Evolutionary conservation across 2,329 filamentous ascomycete species (phyloP), one percentile per base, ranked within the genome.

Genomic region (Fusarium ambrosium): DNA sequence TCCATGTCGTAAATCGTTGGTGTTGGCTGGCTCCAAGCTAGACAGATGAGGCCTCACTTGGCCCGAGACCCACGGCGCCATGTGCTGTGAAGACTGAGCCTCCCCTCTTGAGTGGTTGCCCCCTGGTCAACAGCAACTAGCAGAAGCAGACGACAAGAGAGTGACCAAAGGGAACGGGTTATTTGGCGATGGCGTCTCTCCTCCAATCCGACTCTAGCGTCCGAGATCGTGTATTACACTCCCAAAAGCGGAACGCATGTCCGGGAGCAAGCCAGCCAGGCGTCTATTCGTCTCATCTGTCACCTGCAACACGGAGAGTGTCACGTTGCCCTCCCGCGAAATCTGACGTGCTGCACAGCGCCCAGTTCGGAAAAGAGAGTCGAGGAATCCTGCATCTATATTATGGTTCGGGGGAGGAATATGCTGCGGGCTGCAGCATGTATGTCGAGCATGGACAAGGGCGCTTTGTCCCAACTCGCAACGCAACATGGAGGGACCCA

Each of bases 361-460:
- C 66, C 39, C 62, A 27, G 22, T 68, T 60, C 41, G 61, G 66
- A 65, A 59, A 56, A 62, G 45, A 48, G 32, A 53, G 41, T 61
- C 32, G 36, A 62, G 56, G 29, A 43, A 66, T 37, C 43, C 58
- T 62, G 43, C 37, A 55, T 62, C 45, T 51, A 39, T 51, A 62
- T 66, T 39, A 51, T 62, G 45, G 45, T 64, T 64, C 62, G 62
- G 61, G 61, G 61, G 24, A 32, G 24, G 16, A 53, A 53, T 41
- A 43, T 29, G 34, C 8, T 27, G 13, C 39, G 56, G 16, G 36
- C 51, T 64, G 60, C 59, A 68, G 45, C 43, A 68, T 51, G 65
- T 55, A 66, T 55, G 62, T 64, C 62, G n/a, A 27, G 43, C 64
- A 66, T 51, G 64, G 64, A 66, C 51, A 64, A 59, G 59, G 59